phyloP scores from a whole-genome alignment of 352 stramenopile genomes.

The Phytophthora litchii region DNA sequence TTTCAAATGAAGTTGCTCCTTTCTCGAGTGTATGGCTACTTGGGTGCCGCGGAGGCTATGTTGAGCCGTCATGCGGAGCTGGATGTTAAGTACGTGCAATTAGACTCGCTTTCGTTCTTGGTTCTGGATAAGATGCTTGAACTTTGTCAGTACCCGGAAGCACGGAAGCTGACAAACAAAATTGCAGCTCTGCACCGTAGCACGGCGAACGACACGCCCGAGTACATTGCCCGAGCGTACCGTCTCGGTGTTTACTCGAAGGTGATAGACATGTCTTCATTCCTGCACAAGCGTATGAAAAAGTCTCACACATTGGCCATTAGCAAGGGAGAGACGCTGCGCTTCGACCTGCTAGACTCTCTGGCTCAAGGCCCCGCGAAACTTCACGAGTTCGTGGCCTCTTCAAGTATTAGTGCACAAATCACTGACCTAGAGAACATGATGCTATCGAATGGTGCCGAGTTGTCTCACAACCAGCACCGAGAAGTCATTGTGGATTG shows the following conservation, averaged over 20 bases:
- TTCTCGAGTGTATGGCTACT: conserved; percentile 75
- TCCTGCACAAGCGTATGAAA: conserved; percentile 76
- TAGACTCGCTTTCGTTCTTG: conserved; percentile 86
- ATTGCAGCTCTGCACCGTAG: conserved; percentile 61
- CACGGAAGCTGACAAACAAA: conserved; percentile 48
- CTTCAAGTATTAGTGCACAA: conserved; percentile 43
- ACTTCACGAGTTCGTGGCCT: conserved; percentile 59
- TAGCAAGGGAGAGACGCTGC: conserved; percentile 55
- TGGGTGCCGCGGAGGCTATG: conserved; percentile 73
- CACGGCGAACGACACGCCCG: conserved; percentile 70
- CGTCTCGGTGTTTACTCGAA: conserved; percentile 87
- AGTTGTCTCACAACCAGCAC: conserved; percentile 81
- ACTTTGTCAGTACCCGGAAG: conserved; percentile 65
- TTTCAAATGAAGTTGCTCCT: conserved; percentile 92
- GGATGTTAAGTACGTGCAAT: conserved; percentile 86
- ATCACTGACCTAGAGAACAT: conserved; percentile 50
- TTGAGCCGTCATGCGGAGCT: conserved; percentile 71
- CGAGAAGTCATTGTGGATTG: conserved; percentile 80
- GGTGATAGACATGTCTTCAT: conserved; percentile 82
- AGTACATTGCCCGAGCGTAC: conserved; percentile 83
- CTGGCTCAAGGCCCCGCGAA: conserved; percentile 44
- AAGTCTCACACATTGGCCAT: conserved; percentile 80
- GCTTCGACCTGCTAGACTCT: conserved; percentile 64
- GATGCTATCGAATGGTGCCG: conserved; percentile 35
- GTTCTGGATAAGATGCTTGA: conserved; percentile 82